Evolutionary conservation across 257 asterid genomes (phyloP), one percentile per base, ranked within the genome.

Genomic region (Thymus mandschuricus): DNA sequence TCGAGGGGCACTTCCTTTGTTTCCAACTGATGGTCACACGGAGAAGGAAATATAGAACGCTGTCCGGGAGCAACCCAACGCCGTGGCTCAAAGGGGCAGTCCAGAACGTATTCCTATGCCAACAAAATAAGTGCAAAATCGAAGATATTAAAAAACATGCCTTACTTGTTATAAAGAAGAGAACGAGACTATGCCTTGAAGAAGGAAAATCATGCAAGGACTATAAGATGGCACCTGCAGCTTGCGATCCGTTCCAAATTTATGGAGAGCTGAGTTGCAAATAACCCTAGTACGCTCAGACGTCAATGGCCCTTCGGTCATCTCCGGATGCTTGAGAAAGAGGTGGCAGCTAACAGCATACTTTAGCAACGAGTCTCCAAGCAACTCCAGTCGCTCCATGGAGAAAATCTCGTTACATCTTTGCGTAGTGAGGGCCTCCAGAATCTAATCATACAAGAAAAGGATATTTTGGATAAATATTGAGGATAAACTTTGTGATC

Each of bases 41-140:
- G 88, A 70, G 80, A 82, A 63, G 85, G 84, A 83, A 91, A 85
- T 77, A 95, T 81, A 11, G 94, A 78, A 58, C 72, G 83, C 71
- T 95, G 99, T 38, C 99, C 99, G 0, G 99, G 96, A 52, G 97
- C 99, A 33, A 85, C 81, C 99, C 99, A 95, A 46, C 89, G 85
- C 40, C 97, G 89, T 15, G 96, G 90, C 63, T 89, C 95, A 75
- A 88, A 95, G 68, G 99, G 78, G 40, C 80, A 75, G 76, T 89
- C 98, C 59, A 86, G 89, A 72, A 95, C 76, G 59, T 89, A 95
- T 52, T 81, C 86, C 98, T 91, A 69, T 58, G 59, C 70, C 21
- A 71, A 58, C 52, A 65, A 65, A 72, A 72, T 31, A 69, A 61
- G 69, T 13, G 54, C n/a, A 28, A 45, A 41, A 60, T 52, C 54